Percentiles rank a stretch among this genome's conserved stretches.
phyloP scores from a whole-genome alignment of 106 monocot genomes.

The Platanthera guangdongensis region DNA sequence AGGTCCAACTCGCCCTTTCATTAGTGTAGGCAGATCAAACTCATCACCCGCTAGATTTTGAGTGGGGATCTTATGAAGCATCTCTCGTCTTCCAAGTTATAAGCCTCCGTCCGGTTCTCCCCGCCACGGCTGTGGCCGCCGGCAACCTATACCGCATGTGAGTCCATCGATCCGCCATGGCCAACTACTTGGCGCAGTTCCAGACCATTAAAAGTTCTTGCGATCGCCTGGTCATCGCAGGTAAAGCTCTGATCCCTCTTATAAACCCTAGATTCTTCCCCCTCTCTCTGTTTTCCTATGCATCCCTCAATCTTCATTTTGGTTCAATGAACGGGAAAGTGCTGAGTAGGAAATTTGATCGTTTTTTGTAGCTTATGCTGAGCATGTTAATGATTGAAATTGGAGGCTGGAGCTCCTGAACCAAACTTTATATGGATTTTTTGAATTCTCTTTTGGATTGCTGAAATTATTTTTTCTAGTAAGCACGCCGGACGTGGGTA shows the following conservation, averaged over 20 bases:
- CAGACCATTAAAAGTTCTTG: conserved; percentile 84
- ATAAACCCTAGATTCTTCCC: background rate
- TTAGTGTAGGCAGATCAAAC: background rate
- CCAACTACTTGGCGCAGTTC: conserved; percentile 93
- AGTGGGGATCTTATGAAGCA: background rate
- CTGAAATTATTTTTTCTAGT: background rate
- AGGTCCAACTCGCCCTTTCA: background rate
- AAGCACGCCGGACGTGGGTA: background rate
- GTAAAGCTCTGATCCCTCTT: conserved; percentile 28
- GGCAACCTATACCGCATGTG: background rate
- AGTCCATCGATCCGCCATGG: conserved; percentile 43
- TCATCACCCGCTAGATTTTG: background rate
- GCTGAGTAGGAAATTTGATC: background rate
- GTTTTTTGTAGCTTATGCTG: background rate
- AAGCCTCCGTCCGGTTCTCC: background rate
- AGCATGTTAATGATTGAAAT: background rate
- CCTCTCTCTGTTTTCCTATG: background rate
- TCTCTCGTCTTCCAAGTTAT: background rate
- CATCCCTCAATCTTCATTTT: background rate
- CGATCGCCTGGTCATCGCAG: conserved; percentile 78
- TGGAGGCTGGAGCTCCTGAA: background rate
- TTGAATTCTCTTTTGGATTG: background rate
- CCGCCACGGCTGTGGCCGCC: background rate
- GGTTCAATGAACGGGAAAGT: background rate
- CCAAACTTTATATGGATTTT: background rate